Base-by-base conservation (phyloP, 2,329 filamentous ascomycete species). In the Alternaria atra region DNA sequence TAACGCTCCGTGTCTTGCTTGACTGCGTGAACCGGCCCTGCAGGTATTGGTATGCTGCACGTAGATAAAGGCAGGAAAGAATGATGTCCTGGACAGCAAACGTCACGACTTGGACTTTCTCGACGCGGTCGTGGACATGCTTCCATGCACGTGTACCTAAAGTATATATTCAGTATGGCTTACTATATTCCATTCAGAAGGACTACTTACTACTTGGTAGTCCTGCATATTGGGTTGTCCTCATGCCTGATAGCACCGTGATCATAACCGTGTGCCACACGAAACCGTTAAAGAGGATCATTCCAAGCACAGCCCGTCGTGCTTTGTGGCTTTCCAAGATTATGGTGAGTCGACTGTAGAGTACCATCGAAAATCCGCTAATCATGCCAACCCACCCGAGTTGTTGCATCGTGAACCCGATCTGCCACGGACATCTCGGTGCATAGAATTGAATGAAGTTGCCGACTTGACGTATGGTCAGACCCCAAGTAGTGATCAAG, bases 331-430 rank as follows among this genome's bases (percentile, higher is more conserved):
- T 83, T 5, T 80, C 80, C 8, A 87, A 69, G 10, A 89, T 80
- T 1, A 89, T 77, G 66, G 88, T 85, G 0, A 89, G 79, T 6
- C 87, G 80, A 2, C 85, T 88, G 74, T 86, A 89, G 1, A 89
- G 76, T 1, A 89, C 86, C 13, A 88, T 61, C 1, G 83, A 82
- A 67, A 87, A 85, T 0, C 86, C 87, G 0, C 85, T 86, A 0
- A 89, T 84, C 84, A 88, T 87, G 2, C 75, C 68, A 69, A 83
- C 83, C 83, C 86, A 84, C 10, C 84, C 86, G 58, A 87, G 59
- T 13, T 79, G 47, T 8, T 73, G 72, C 65, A 83, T 82, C 2
- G 52, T 39, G 6, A 34, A 47, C 2, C 30, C 39, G 32, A 63
- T 13, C 6, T 27, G 35, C 55, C 55, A 59, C 20, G 56, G 56